These are phyloP conservation scores for Pythium brassicae DNA, from an alignment of 352 stramenopile species.

Conservation along the genomic window DNA sequence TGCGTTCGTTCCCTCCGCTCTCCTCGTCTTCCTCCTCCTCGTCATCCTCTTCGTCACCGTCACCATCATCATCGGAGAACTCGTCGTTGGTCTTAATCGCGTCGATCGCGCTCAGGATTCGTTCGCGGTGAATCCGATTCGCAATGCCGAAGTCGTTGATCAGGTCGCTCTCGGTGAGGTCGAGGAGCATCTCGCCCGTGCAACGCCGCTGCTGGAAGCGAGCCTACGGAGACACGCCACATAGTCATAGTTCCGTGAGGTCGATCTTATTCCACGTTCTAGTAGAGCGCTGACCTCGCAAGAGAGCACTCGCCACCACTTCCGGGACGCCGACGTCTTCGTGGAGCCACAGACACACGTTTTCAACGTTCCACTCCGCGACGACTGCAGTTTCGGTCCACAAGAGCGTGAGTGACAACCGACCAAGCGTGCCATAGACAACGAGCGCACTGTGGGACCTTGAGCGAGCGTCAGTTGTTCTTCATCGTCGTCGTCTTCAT, in stretches of 20 bases:
- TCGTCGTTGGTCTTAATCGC: constrained; percentile 71
- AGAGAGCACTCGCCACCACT: constrained; percentile 42
- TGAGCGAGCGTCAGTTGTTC: constrained; percentile 61
- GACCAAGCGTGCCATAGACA: neutral
- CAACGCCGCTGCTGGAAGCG: constrained; percentile 66
- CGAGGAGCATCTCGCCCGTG: constrained; percentile 63
- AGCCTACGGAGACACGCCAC: constrained; percentile 29
- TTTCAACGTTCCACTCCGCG: constrained; percentile 76
- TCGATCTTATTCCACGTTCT: neutral
- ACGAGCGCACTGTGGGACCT: constrained; percentile 19
- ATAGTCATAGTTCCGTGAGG: neutral
- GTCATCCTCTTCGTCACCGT: constrained; percentile 37
- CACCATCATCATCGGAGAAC: constrained; percentile 57
- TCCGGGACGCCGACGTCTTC: constrained; percentile 71
- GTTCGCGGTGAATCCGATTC: constrained; percentile 57
- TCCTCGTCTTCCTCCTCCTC: constrained; percentile 35
- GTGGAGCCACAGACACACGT: constrained; percentile 75
- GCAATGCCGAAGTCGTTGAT: constrained; percentile 76
- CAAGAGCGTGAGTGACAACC: too few relatives aligned
- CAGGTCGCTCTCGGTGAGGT: constrained; percentile 68
- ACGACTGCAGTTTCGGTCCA: constrained; percentile 32
- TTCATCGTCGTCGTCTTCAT: constrained; percentile 39
- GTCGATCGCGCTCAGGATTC: constrained; percentile 72
- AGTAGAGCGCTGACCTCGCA: neutral
- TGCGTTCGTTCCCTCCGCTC: constrained; percentile 15